Base-by-base conservation (phyloP, 495 filamentous ascomycete species). In the Lepraria neglecta region DNA sequence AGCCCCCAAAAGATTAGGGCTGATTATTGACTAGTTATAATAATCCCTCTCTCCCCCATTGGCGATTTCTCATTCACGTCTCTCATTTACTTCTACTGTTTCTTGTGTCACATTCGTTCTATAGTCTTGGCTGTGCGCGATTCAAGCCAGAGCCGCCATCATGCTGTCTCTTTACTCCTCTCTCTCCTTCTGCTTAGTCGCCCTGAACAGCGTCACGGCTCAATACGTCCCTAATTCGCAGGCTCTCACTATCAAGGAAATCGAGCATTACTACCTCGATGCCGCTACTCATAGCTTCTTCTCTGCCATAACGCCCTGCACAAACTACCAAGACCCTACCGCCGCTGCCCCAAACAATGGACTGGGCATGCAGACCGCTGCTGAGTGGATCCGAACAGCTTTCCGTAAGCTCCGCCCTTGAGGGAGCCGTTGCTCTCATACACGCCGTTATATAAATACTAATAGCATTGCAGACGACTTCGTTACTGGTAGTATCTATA, bases 351-450 rank as follows among this genome's bases (percentile, higher is more conserved):
- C 80, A 40, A 78, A 62, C 47, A 56, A 56, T 31, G 24, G 1
- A 2, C 30, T 63, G 24, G 64, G 64, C 24, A 62, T 44, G 27
- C 60, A 66, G 11, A 66, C 64, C 35, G 64, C 84, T 14, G 78
- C 81, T 6, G 83, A 85, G 71, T 86, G 82, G 82, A 68, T 87
- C 55, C 78, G 83, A 28, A 74, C 80, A 14, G 82, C 78, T 43
- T 85, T 87, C 62, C 84, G 59, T 61, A 56, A 33, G 59, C 42
- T 31, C 10, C 51, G 3, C 19, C 28, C 4, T 30, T 7, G 3
- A 1, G 10, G 24, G 9, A 31, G 33, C 43, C 1, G 24, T 19
- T 21, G 1, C 7, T 4, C 30, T 30, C 5, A 19, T 21, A 19
- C 4, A 35, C 28, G 4, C 6, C 31, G 15, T 53, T 19, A 40